Base-by-base conservation (phyloP, 441 rosid genomes). In the Pelargonium myrrhifolium region DNA sequence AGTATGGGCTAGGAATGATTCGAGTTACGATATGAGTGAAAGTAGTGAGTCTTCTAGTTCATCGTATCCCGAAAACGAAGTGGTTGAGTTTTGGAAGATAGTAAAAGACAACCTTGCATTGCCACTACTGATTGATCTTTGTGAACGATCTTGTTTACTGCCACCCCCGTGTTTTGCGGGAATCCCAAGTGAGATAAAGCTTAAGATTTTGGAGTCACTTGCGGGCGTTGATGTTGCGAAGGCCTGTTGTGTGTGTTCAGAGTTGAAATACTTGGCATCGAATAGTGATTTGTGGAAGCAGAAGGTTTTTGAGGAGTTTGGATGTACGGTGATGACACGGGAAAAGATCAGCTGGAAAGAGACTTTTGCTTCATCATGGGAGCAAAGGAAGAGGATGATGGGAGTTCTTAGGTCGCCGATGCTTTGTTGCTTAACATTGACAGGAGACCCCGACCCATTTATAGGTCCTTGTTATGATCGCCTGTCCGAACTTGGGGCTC, bases 51-150 rank as follows among this genome's bases (percentile, higher is more conserved):
- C 73, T 58, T 65, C 66, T 10, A 73, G 55, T 7, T 18, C 47
- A 0, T 65, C 59, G 6, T 15, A 72, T 65, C 58, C 69, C 0
- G 83, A 79, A 66, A 68, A 63, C 10, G 85, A 80, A 37, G 80
- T 83, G 64, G 85, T 89, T 49, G 77, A 83, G 80, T 83, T 89
- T 45, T 93, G 89, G 92, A 89, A 81, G 76, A 71, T 76, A 67
- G 92, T 87, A 4, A 91, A 91, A 75, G 90, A 90, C 72, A 83
- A 80, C 20, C 77, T 90, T 72, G 87, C 72, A 12, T 77, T 80
- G 74, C 96, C 91, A 6, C 72, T 88, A 76, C 65, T 84, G 75
- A 85, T 86, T 14, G 85, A 75, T 71, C 78, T 93, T 28, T 81
- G 84, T 42, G 84, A 83, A 35, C 84, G 73, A 72, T 55, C 75